These are phyloP conservation scores for Arthonia radiata DNA, from an alignment of 495 filamentous ascomycete genomes.

Conservation along the genomic window DNA sequence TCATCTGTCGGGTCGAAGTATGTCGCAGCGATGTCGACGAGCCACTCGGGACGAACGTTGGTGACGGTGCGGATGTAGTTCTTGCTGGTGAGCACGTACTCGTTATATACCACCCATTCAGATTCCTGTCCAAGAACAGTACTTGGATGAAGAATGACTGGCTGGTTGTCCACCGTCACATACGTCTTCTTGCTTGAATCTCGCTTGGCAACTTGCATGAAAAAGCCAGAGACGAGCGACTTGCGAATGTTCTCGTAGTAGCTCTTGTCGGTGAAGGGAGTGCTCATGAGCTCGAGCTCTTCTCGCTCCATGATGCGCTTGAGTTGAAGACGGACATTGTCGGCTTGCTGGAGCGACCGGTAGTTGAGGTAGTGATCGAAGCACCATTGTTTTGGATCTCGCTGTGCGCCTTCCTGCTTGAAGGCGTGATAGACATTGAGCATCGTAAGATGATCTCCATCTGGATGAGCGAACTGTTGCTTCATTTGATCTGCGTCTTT, in stretches of 20 bases:
- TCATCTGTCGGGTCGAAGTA: slow-evolving; percentile 92
- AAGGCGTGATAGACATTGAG: slow-evolving; percentile 97
- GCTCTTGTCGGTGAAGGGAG: slow-evolving; percentile 78
- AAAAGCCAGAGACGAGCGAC: slow-evolving; percentile 86
- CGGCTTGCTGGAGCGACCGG: slow-evolving; percentile 69
- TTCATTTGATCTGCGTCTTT: slow-evolving; percentile 98
- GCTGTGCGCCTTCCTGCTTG: slow-evolving; percentile 47
- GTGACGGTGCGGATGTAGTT: slow-evolving; percentile 54
- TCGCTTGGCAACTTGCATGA: slow-evolving; percentile 98
- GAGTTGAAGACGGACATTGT: slow-evolving; percentile 78
- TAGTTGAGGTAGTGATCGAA: slow-evolving; percentile 91
- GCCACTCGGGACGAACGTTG: slow-evolving; percentile 52
- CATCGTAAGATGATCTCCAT: slow-evolving; percentile 88
- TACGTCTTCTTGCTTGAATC: slow-evolving; percentile 60
- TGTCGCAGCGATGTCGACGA: slow-evolving; percentile 74
- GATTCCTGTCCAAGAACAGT: slow-evolving; percentile 64
- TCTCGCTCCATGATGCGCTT: slow-evolving; percentile 88
- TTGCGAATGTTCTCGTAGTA: slow-evolving; percentile 95
- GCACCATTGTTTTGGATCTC: slow-evolving; percentile 70
- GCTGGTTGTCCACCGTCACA: slow-evolving; percentile 74
- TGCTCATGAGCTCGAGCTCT: slow-evolving; percentile 63
- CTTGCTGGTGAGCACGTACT: slow-evolving; percentile 93
- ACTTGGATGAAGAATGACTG: slow-evolving; percentile 76
- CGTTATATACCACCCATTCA: slow-evolving; percentile 96
- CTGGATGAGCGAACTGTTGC: slow-evolving; percentile 66